phyloP scores from a whole-genome alignment of 2,329 filamentous ascomycete species.

The Sarocladiaceae sp. region DNA sequence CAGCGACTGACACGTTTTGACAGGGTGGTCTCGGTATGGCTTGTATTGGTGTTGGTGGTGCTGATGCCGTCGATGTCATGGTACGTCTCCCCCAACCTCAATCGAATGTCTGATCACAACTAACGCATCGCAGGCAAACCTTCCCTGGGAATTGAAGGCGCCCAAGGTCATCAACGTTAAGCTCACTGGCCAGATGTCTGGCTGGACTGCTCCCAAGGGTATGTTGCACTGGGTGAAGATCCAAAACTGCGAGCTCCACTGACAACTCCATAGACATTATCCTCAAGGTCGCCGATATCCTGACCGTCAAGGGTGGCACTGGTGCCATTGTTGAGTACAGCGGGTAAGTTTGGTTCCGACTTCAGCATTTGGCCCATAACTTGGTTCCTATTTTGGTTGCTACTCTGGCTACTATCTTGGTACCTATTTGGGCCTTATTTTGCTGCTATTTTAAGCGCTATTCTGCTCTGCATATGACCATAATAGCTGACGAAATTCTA shows the following conservation, averaged over 20 bases:
- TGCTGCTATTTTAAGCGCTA: neutral
- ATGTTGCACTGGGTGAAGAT: constrained; percentile 26
- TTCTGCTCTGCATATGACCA: constrained; percentile 28
- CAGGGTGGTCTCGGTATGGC: constrained; percentile 76
- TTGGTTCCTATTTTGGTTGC: neutral
- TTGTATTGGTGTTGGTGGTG: constrained; percentile 95
- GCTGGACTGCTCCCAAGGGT: constrained; percentile 94
- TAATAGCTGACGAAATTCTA: neutral
- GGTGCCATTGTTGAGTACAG: constrained; percentile 82
- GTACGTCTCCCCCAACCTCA: neutral
- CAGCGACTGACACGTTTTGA: neutral
- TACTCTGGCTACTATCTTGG: constrained; percentile 23
- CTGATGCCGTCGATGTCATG: constrained; percentile 98
- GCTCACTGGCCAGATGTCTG: constrained; percentile 81
- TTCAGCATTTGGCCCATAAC: constrained; percentile 40
- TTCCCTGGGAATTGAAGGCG: constrained; percentile 97
- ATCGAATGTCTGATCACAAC: neutral
- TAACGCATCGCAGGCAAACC: constrained; percentile 51
- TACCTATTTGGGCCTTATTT: neutral
- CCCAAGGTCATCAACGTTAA: constrained; percentile 96
- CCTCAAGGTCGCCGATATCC: constrained; percentile 91
- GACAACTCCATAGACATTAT: constrained; percentile 68
- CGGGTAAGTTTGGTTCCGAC: constrained; percentile 41
- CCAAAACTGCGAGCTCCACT: constrained; percentile 8
- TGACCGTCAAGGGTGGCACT: constrained; percentile 97